These are phyloP conservation scores for Apostasia ramifera DNA, from an alignment of 106 monocot species.

Conservation along the genomic window DNA sequence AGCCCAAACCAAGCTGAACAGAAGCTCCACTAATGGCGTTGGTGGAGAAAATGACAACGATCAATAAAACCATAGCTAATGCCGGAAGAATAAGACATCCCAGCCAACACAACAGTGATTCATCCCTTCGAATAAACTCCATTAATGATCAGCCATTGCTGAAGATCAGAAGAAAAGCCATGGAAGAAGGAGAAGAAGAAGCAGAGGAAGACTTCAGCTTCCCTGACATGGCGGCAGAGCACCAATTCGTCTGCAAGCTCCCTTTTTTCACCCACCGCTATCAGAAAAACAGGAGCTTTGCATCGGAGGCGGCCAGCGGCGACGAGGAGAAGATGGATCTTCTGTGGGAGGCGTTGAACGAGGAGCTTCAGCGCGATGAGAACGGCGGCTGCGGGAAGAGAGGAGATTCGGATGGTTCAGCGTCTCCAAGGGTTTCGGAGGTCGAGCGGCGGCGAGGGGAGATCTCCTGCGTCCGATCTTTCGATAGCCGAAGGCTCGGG, in stretches of 20 bases:
- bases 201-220: conserved; percentile 47
- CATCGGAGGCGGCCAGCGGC: not conserved
- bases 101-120: not conserved
- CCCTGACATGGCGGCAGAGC: conserved; percentile 20
- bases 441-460: not conserved
- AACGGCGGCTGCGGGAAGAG: not conserved
- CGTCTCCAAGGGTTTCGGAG: not conserved
- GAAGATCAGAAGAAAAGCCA: not conserved
- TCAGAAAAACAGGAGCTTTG: conserved; percentile 7
- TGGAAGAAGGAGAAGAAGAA: not conserved
- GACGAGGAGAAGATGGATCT: conserved; percentile 34
- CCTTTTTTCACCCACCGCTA: conserved; percentile 16
- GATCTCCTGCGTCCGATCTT: not conserved
- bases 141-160: not conserved
- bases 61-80: not conserved
- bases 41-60: not conserved
- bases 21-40: not conserved
- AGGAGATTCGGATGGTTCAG: not conserved
- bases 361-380: conserved; percentile 20
- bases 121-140: no score
- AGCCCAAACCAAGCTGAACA: not conserved
- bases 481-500: conserved; percentile 1
- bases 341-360: conserved; percentile 57
- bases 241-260: conserved; percentile 11
- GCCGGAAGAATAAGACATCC: not conserved